These are phyloP conservation scores for Suillus cothurnatus DNA, from an alignment of 768 basidiomycete species.

Conservation along the genomic window DNA sequence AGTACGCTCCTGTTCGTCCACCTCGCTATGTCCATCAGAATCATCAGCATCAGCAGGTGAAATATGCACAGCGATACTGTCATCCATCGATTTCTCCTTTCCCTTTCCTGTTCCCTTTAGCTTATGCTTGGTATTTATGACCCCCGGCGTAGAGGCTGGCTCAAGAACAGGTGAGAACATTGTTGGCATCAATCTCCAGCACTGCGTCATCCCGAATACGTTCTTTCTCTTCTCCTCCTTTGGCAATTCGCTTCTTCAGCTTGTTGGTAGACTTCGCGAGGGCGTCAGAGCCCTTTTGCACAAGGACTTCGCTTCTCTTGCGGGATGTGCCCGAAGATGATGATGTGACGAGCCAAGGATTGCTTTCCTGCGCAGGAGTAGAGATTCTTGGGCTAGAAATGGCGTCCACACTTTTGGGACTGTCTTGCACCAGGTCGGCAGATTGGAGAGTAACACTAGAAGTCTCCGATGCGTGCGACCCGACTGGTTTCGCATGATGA, in stretches of 20 bases:
- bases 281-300: slow-evolving; percentile 65
- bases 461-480: slow-evolving; percentile 51
- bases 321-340: slow-evolving; percentile 51
- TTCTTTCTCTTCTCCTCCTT: slow-evolving; percentile 57
- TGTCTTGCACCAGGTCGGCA: slow-evolving; percentile 47
- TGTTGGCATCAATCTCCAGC: slow-evolving; percentile 65
- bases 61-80: neutral
- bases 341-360: slow-evolving; percentile 78
- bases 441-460: slow-evolving; percentile 74
- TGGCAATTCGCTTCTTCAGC: slow-evolving; percentile 65
- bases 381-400: slow-evolving; percentile 21
- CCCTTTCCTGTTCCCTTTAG: slow-evolving; percentile 17
- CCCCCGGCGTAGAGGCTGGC: neutral
- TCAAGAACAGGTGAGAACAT: slow-evolving; percentile 23
- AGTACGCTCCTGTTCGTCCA: slow-evolving; percentile 66
- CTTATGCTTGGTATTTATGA: slow-evolving; percentile 9
- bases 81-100: slow-evolving; percentile 16
- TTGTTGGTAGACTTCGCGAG: slow-evolving; percentile 71
- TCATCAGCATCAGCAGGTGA: slow-evolving; percentile 38
- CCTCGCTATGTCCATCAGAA: slow-evolving; percentile 63
- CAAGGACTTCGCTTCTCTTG: slow-evolving; percentile 73
- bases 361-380: slow-evolving; percentile 35
- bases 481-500: slow-evolving; percentile 21
- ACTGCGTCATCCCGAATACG: slow-evolving; percentile 71
- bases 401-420: slow-evolving; percentile 12